Evolutionary conservation across 2,329 filamentous ascomycete genomes (phyloP), one percentile per base, ranked within the genome.

Genomic region (Huntiella savannae): DNA sequence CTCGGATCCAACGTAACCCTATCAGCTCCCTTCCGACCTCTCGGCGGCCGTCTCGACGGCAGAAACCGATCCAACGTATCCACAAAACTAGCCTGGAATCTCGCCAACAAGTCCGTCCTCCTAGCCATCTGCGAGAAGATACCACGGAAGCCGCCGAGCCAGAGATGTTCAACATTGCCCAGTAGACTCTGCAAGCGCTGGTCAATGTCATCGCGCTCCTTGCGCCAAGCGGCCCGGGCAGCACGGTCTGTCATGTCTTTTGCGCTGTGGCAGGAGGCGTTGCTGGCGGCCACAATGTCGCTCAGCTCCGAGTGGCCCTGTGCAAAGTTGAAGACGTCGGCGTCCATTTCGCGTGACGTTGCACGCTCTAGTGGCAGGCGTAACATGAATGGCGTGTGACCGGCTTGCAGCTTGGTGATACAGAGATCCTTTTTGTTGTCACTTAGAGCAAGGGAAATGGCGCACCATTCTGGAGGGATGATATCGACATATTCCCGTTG

Each of bases 101-200:
- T 74, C 4, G 74, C 71, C 32, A 96, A 63, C 8, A 83, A 64
- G 19, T 77, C 70, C 1, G 73, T 64, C 15, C 79, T 69, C 34
- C 71, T 69, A 42, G 67, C 61, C 45, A 82, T 73, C 46, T 83
- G 80, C 1, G 85, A 87, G 57, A 98, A 88, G n/a, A 98, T 79
- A 12, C 88, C 87, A 48, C 78, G 80, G 69, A 98, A 98, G 0
- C 91, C 91, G 42, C 88, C 87, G 4, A 98, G 73, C 91, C 91
- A 98, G 16, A 91, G 78, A 51, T 82, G 80, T 60, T 98, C 88
- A 35, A 98, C 81, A 50, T 85, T 92, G 46, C 77, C 69, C 1
- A 98, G 68, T 7, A 98, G 70, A 43, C 82, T 78, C 51, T 75
- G 77, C 17, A 98, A 68, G 7, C 84, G 77, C 32, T 65, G 63